These are phyloP conservation scores for Adansonia gregorii DNA, from an alignment of 441 rosid genomes.

Conservation along the genomic window DNA sequence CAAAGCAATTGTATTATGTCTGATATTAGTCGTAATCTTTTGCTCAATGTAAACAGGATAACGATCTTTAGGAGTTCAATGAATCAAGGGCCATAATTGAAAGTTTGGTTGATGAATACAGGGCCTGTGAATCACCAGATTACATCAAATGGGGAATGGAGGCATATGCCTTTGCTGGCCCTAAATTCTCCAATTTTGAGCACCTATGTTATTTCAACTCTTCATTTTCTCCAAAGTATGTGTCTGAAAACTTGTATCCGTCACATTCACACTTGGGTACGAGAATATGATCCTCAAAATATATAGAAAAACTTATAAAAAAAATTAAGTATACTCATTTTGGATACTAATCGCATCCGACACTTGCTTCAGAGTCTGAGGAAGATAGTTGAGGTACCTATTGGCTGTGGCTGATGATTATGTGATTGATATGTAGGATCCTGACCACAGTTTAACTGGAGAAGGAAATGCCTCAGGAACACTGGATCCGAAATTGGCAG, in stretches of 20 bases:
- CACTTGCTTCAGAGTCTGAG: too few relatives aligned
- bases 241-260: too few relatives aligned
- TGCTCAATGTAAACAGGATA: constrained; percentile 63
- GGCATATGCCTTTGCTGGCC: constrained; percentile 43
- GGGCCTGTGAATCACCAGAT: constrained; percentile 97
- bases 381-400: too few relatives aligned
- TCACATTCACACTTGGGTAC: too few relatives aligned
- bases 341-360: too few relatives aligned
- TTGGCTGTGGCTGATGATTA: background rate
- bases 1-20: background rate
- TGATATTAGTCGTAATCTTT: constrained; percentile 18
- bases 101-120: constrained; percentile 95
- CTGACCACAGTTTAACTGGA: constrained; percentile 69
- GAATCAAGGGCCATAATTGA: constrained; percentile 87
- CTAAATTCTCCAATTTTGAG: background rate
- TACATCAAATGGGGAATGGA: constrained; percentile 92
- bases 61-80: constrained; percentile 96
- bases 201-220: background rate
- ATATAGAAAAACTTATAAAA: too few relatives aligned
- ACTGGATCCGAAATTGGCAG: constrained; percentile 68
- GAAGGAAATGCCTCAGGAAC: constrained; percentile 84
- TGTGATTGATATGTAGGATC: constrained; percentile 59
- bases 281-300: too few relatives aligned
- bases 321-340: too few relatives aligned
- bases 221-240: too few relatives aligned